A percentile compares a stretch with the other conserved stretches of the same genome.
These are phyloP conservation scores for Arthrobotrys entomopaga DNA, from an alignment of 2,329 filamentous ascomycete genomes.

Conservation along the genomic window DNA sequence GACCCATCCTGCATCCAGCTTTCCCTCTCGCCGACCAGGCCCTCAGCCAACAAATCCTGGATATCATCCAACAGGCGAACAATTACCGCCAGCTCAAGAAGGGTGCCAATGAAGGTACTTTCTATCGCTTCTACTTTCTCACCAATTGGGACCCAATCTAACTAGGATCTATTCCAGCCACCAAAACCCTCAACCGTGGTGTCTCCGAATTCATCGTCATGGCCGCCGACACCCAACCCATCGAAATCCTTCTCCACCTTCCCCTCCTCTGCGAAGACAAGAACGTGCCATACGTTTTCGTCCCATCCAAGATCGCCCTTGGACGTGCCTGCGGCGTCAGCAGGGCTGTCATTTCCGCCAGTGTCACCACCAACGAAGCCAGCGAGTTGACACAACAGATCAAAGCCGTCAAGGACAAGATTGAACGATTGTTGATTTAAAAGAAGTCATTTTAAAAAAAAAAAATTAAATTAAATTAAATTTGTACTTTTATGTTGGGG, in stretches of 20 bases:
- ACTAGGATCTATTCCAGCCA: constrained; percentile 64
- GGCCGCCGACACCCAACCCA: constrained; percentile 84
- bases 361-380: constrained; percentile 91
- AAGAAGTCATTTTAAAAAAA: constrained; percentile 62
- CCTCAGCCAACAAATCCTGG: constrained; percentile 83
- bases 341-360: constrained; percentile 84
- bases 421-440: constrained; percentile 95
- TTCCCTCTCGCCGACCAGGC: constrained; percentile 71
- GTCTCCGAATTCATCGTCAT: constrained; percentile 89
- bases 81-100: constrained; percentile 84
- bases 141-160: neutral
- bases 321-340: constrained; percentile 90
- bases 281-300: constrained; percentile 77
- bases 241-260: constrained; percentile 88
- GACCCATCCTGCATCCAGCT: constrained; percentile 45
- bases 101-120: constrained; percentile 78
- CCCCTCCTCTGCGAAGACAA: constrained; percentile 88
- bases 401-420: constrained; percentile 88
- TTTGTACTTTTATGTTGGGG: too few species aligned
- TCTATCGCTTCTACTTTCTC: neutral
- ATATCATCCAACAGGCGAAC: constrained; percentile 78
- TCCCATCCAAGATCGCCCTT: constrained; percentile 82
- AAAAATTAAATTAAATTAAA: neutral
- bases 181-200: constrained; percentile 90
- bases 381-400: constrained; percentile 90